A percentile compares a stretch with the other conserved stretches of the same genome.
These are phyloP conservation scores for Umbelopsis sp. DNA, from an alignment of 192 early-diverging fungal species.

Conservation along the genomic window DNA sequence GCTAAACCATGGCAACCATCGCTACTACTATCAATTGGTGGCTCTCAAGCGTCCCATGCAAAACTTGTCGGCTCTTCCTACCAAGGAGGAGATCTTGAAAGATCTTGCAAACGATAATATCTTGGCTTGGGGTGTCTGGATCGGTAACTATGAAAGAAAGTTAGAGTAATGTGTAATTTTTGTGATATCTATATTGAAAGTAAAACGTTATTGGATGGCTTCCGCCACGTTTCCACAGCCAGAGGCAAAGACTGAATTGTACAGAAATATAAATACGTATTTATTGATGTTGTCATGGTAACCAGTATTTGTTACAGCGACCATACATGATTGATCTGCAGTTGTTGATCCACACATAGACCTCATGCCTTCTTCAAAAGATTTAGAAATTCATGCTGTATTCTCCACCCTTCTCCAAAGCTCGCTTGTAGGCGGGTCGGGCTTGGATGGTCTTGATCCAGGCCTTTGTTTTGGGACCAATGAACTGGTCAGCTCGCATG, in stretches of 20 bases:
- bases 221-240: too few relatives aligned
- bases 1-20: conserved; percentile 15
- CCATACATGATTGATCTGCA: too few relatives aligned
- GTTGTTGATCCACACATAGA: too few relatives aligned
- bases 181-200: too few relatives aligned
- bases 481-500: neutral
- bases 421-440: neutral
- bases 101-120: neutral
- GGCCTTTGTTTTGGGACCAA: neutral
- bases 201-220: neutral
- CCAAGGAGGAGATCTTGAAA: neutral
- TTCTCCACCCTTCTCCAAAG: conserved; percentile 47
- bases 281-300: too few relatives aligned
- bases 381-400: conserved; percentile 22
- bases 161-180: neutral
- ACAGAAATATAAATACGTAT: too few relatives aligned
- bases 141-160: conserved; percentile 17
- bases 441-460: neutral
- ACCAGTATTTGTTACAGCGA: too few relatives aligned
- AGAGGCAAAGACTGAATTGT: too few relatives aligned
- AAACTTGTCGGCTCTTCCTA: neutral
- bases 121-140: conserved; percentile 17
- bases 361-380: neutral
- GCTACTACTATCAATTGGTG: conserved; percentile 3
- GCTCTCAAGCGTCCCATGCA: conserved; percentile 2